Percentiles rank a stretch among this genome's conserved stretches.
These are phyloP conservation scores for Cryptococcus hybrid DNA, from an alignment of 1,284 basidiomycete species.

Conservation along the genomic window DNA sequence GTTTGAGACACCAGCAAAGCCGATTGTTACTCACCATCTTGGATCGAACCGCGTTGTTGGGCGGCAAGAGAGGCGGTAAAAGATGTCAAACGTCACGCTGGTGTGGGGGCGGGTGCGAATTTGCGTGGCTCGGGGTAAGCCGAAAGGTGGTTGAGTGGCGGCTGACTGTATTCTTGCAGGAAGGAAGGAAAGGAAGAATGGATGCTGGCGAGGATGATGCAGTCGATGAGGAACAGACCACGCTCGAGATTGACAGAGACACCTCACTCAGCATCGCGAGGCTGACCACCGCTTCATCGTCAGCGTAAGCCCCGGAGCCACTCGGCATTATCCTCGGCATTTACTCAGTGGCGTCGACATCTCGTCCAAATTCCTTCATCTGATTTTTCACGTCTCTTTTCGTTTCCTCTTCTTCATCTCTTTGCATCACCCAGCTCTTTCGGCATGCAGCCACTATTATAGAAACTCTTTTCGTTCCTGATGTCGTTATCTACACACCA, in stretches of 20 bases:
- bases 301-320: neutral
- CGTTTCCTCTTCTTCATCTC: slow-evolving; percentile 5
- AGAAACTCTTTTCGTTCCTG: slow-evolving; percentile 5
- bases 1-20: too few species aligned
- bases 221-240: too few species aligned
- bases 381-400: neutral
- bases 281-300: neutral
- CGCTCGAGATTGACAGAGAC: too few species aligned
- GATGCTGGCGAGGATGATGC: too few species aligned
- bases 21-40: slow-evolving; percentile 22
- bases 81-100: neutral
- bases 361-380: neutral
- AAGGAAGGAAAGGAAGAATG: neutral
- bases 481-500: slow-evolving; percentile 2
- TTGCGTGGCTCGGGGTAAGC: neutral
- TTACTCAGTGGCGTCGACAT: neutral
- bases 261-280: neutral
- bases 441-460: slow-evolving; percentile 12
- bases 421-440: neutral
- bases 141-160: neutral
- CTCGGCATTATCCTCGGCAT: neutral
- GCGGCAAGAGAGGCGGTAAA: slow-evolving; percentile 7
- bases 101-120: neutral
- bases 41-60: slow-evolving; percentile 10
- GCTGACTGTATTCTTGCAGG: neutral